Conservation (phyloP, 2,329 filamentous ascomycete genomes). For the Aaosphaeria arxii region DNA sequence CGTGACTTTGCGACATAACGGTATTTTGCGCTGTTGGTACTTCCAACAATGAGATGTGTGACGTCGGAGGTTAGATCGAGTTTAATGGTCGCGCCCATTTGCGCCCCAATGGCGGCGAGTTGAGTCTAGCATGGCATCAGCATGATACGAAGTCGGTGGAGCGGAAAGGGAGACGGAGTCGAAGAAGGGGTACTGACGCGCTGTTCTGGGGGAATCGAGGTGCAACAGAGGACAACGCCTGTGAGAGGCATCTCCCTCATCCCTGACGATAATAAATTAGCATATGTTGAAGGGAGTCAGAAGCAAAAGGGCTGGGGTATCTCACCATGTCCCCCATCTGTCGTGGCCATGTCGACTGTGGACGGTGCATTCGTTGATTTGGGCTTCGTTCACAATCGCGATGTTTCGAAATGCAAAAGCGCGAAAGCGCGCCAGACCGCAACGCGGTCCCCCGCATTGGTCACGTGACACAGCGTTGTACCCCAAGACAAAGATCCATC, state of each 20-base stretch:
- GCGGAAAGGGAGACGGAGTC: slow-evolving; percentile 1
- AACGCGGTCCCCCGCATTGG: neutral
- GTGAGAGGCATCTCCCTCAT: slow-evolving; percentile 37
- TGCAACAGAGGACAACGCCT: slow-evolving; percentile 81
- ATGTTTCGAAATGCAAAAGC: neutral
- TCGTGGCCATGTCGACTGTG: slow-evolving; percentile 18
- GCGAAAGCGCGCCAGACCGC: neutral
- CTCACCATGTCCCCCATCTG: slow-evolving; percentile 27
- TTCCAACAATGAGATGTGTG: slow-evolving; percentile 89
- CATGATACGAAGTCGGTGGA: neutral
- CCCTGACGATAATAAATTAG: slow-evolving; percentile 11
- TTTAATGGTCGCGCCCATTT: slow-evolving; percentile 85
- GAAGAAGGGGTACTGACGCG: slow-evolving; percentile 53
- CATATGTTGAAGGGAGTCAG: neutral
- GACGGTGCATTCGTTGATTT: slow-evolving; percentile 3
- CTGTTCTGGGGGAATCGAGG: slow-evolving; percentile 74
- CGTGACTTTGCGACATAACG: slow-evolving; percentile 89
- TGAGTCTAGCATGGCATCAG: slow-evolving; percentile 26
- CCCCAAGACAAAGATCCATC: no score
- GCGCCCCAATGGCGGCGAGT: slow-evolving; percentile 62
- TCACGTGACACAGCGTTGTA: neutral
- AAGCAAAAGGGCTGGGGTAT: neutral
- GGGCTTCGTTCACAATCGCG: neutral
- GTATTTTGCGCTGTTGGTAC: slow-evolving; percentile 89
- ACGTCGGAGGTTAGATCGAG: slow-evolving; percentile 94